Base-by-base conservation (phyloP, 2,329 filamentous ascomycete genomes). In the Epichloe baconii region DNA sequence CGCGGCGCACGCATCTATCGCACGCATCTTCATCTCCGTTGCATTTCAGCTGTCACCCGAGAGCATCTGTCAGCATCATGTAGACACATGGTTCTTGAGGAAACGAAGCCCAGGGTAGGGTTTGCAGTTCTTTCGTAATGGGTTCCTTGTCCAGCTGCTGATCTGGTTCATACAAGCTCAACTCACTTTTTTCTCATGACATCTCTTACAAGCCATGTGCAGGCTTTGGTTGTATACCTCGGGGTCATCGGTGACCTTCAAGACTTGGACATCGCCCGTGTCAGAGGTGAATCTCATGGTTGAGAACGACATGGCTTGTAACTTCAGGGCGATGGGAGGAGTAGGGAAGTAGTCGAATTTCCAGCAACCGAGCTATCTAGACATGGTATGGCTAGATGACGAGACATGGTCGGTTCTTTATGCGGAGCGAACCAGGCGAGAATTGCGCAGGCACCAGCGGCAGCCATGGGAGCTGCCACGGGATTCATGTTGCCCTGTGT, bases 151-250 rank as follows among this genome's bases (percentile, higher is more conserved):
- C 23, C 23, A 26, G 23, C 23, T 26, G 23, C 23, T 26, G 23
- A 26, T 26, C 6, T 26, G 23, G 6, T 26, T 26, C 23, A 26
- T 26, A 31, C 11, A 3, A 7, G n/a, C 11, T 46, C 17, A 23
- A 31, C 55, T 8, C 56, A 68, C 67, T 61, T 69, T 69, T 69
- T 69, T 69, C 56, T 66, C 64, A 45, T 69, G 66, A 48, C 67
- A 69, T 31, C 65, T 59, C 45, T 67, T 63, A 56, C 67, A 69
- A 2, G 67, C 67, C 53, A 68, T 66, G 54, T 69, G 67, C 47
- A 62, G 62, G 53, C 64, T 69, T 10, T 66, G 67, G 66, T 66
- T 26, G 65, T 65, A 54, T 66, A 23, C 36, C 34, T n/a, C 58
- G 48, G 66, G 67, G 49, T 69, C 66, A 50, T 64, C 66, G 35